Evolutionary conservation across 2,329 filamentous ascomycete genomes (phyloP).

Genomic region (Pseudogymnoascus verrucosus): DNA sequence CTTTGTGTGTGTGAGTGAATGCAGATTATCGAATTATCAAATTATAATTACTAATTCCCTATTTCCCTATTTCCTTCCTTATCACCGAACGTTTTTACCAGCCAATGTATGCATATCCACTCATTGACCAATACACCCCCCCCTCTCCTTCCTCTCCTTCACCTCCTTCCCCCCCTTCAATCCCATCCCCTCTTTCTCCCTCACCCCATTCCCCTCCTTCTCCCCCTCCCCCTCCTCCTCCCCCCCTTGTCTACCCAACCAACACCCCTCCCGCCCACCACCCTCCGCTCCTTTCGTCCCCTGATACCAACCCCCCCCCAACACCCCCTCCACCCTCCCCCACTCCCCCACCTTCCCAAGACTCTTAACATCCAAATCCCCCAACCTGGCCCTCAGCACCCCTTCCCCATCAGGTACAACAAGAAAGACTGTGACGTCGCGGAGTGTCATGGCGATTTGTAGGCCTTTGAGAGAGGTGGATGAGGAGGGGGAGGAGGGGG

Average conservation of each 20-base stretch:
- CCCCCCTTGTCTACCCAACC: too few species aligned
- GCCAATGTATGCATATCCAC: not conserved
- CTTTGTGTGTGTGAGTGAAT: not conserved
- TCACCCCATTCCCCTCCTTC: too few species aligned
- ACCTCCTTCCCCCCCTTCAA: too few species aligned
- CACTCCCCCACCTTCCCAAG: constrained; percentile 61
- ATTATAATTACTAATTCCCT: not conserved
- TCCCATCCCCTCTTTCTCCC: too few species aligned
- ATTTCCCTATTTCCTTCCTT: not conserved
- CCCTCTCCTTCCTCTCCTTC: constrained; percentile 20
- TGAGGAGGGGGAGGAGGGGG: too few species aligned
- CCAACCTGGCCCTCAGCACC: constrained; percentile 38
- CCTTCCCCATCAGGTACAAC: constrained; percentile 38
- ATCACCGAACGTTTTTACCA: too few species aligned
- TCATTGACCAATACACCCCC: not conserved
- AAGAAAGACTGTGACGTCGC: constrained; percentile 71
- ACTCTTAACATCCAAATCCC: constrained; percentile 72
- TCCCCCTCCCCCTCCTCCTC: too few species aligned
- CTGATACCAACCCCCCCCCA: too few species aligned
- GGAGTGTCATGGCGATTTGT: constrained; percentile 64
- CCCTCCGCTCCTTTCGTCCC: too few species aligned
- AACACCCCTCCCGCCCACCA: too few species aligned
- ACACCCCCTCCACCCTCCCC: constrained; percentile 57
- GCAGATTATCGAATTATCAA: not conserved
- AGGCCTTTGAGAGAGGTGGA: too few species aligned